A percentile compares a stretch with the other conserved stretches of the same genome.
Evolutionary conservation across 192 early-diverging fungal species (phyloP).

Genomic region (Backusella macrospora): DNA sequence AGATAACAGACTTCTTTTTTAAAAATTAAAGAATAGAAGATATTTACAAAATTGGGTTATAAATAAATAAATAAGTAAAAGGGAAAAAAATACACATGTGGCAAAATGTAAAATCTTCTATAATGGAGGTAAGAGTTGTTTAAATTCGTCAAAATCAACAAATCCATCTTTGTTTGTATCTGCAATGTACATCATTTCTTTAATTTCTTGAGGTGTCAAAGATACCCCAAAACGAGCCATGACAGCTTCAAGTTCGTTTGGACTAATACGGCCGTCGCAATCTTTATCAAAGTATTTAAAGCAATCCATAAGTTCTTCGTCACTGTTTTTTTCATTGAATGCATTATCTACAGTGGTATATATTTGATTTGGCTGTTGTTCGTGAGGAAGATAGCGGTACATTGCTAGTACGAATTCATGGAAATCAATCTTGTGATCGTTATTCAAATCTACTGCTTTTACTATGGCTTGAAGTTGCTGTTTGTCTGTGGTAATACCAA

Average conservation of each 20-base stretch:
- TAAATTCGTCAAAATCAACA: slow-evolving; percentile 40
- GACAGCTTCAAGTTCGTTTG: slow-evolving; percentile 25
- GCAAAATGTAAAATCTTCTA: not conserved
- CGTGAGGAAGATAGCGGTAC: slow-evolving; percentile 10
- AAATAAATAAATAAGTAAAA: slow-evolving; percentile 1
- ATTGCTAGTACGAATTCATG: slow-evolving; percentile 31
- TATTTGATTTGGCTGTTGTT: not conserved
- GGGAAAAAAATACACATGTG: not conserved
- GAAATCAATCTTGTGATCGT: slow-evolving; percentile 33
- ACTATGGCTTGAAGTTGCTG: slow-evolving; percentile 12
- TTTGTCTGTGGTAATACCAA: slow-evolving; percentile 11
- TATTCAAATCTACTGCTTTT: slow-evolving; percentile 21
- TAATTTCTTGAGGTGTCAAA: slow-evolving; percentile 26
- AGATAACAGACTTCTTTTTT: not conserved
- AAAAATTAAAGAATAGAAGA: not conserved
- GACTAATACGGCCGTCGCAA: slow-evolving; percentile 32
- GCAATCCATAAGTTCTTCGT: slow-evolving; percentile 24
- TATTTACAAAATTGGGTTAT: slow-evolving; percentile 11
- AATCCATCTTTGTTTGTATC: slow-evolving; percentile 34
- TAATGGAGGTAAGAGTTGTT: slow-evolving; percentile 26
- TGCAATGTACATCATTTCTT: slow-evolving; percentile 35
- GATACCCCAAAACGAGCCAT: slow-evolving; percentile 21
- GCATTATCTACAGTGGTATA: not conserved
- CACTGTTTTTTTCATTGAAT: slow-evolving; percentile 11
- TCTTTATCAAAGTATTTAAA: slow-evolving; percentile 37